Conservation (phyloP, 371 early-diverging fungal genomes). For the Rhizopus delemar region DNA sequence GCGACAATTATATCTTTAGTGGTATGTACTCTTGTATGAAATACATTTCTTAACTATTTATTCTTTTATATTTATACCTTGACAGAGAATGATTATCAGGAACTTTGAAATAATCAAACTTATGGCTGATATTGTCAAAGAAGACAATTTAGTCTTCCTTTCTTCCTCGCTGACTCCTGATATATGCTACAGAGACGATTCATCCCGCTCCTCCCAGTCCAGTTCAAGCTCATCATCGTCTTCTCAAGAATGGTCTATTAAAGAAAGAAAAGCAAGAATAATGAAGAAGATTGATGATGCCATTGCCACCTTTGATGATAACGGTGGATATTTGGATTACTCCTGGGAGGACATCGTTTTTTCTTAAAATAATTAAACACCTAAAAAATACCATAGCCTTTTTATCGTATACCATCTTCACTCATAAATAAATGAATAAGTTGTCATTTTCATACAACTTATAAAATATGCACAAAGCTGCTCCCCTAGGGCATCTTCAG, state of each 20-base stretch:
- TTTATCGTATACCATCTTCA: conserved; percentile 8
- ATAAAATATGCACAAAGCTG: conserved; percentile 13
- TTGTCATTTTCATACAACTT: conserved; percentile 13
- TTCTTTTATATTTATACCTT: conserved; percentile 11
- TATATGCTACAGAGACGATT: conserved; percentile 13
- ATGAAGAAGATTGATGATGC: conserved; percentile 17
- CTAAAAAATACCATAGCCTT: conserved; percentile 6
- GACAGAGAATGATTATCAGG: conserved; percentile 15
- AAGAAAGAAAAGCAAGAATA: conserved; percentile 13
- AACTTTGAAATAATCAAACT: conserved; percentile 23
- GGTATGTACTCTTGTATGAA: conserved; percentile 10
- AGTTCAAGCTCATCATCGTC: conserved; percentile 11
- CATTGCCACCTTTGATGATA: conserved; percentile 11
- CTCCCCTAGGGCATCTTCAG: conserved; percentile 9
- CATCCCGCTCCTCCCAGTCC: conserved; percentile 10
- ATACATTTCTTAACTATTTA: conserved; percentile 15
- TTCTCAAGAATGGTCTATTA: conserved; percentile 8
- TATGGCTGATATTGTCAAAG: conserved; percentile 15
- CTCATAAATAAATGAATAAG: conserved; percentile 8
- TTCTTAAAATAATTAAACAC: conserved; percentile 13
- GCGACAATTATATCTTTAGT: conserved; percentile 8
- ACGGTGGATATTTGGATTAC: conserved; percentile 13
- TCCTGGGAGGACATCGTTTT: conserved; percentile 15
- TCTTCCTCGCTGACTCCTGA: conserved; percentile 13
- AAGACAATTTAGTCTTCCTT: conserved; percentile 10